Evolutionary conservation across 1,139 yeast genomes (phyloP), one percentile per base, ranked within the genome.

Genomic region (Geotrichum cucujoidarum): DNA sequence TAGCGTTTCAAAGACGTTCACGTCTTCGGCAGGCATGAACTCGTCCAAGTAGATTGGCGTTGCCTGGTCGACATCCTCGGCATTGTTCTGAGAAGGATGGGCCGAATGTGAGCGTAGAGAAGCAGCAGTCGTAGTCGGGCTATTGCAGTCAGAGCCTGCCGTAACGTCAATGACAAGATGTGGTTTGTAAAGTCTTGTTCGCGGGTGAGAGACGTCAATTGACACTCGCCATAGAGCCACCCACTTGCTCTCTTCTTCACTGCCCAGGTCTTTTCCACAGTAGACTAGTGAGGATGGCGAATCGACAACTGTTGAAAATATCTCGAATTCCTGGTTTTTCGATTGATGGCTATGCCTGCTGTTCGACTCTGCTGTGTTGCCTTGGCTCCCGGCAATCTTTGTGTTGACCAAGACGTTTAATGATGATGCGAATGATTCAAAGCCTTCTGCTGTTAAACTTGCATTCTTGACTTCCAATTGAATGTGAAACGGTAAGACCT

Each of bases 191-290:
- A 61, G 54, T 22, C 65, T 49, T 20, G 58, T 56, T 18, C 64
- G 49, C 1, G 65, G 64, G 42, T 61, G 64, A 16, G 56, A 57
- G 6, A 62, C 52, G 8, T 59, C 58, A 2, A 60, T 49, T 8
- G 49, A 41, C 2, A 59, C 40, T 33, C 50, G 47, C 66, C 66
- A 62, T n/a, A 57, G 47, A 5, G 61, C 61, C 14, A 31, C 21
- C 43, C 47, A 47, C 11, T 3, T 10, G 20, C 24, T 41, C 2
- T 33, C 37, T 16, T 43, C 47, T 4, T 27, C 36, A n/a, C 21
- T 22, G n/a, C 27, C 40, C 7, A 34, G 31, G 11, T 37, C 31
- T 22, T 40, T 45, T 3, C 48, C 48, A 20, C 31, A 24, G n/a
- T 25, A 41, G 16, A 40, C 40, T 4, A 42, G 40, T 7, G 45